Percentiles rank a stretch among this genome's conserved stretches.
phyloP scores from a whole-genome alignment of 768 basidiomycete species.

The button mushroom (Agaricus bisporus) region DNA sequence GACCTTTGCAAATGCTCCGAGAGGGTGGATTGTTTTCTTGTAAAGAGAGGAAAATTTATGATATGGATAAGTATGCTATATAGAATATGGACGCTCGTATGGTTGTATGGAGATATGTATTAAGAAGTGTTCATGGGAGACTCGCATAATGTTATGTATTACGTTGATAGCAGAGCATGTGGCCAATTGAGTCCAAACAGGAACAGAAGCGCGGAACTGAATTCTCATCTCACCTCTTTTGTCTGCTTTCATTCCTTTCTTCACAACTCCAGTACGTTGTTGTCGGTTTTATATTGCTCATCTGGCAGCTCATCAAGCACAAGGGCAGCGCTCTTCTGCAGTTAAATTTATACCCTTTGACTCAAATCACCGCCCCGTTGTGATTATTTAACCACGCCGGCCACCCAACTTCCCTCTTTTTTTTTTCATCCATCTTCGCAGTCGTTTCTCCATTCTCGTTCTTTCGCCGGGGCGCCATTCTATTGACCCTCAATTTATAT shows the following conservation, averaged over 20 bases:
- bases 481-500: too few species aligned
- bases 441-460: not conserved
- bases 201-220: too few species aligned
- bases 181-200: too few species aligned
- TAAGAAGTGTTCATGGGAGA: conserved; percentile 1
- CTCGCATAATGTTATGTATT: too few species aligned
- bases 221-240: not conserved
- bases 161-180: too few species aligned
- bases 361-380: not conserved
- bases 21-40: not conserved
- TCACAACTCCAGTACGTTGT: too few species aligned
- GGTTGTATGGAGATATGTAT: not conserved
- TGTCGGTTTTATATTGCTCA: not conserved
- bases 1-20: too few species aligned
- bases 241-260: not conserved
- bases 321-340: not conserved
- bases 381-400: not conserved
- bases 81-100: not conserved
- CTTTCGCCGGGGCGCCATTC: too few species aligned
- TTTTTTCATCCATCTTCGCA: not conserved
- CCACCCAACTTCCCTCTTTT: not conserved
- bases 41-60: not conserved
- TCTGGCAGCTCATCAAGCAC: not conserved
- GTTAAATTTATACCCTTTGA: not conserved
- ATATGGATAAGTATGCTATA: not conserved